phyloP scores from a whole-genome alignment of 805 yeast species.

The Brettanomyces sp. region DNA sequence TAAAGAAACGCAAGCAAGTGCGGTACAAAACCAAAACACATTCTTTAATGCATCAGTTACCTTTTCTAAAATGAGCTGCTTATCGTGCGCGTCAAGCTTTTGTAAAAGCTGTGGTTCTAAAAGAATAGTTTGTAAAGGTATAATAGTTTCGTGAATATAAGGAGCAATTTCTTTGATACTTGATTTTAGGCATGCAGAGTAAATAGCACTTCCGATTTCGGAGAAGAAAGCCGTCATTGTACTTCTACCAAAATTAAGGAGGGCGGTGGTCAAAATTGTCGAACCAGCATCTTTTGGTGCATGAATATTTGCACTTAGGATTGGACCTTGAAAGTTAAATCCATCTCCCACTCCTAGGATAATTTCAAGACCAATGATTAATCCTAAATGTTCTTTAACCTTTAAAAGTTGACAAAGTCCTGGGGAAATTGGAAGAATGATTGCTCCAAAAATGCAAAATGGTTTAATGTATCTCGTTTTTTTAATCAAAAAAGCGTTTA shows the following conservation, averaged over 20 bases:
- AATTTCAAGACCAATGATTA: conserved; percentile 36
- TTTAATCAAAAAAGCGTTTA: conserved; percentile 28
- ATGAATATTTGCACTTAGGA: conserved; percentile 33
- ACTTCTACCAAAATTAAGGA: conserved; percentile 34
- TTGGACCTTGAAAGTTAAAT: conserved; percentile 32
- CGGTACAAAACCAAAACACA: conserved; percentile 34
- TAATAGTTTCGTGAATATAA: neutral
- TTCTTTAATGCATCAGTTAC: conserved; percentile 30
- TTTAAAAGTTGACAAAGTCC: conserved; percentile 35
- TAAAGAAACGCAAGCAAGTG: conserved; percentile 25
- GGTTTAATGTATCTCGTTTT: conserved; percentile 34
- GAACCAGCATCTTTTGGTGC: conserved; percentile 46
- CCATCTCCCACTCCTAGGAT: conserved; percentile 41
- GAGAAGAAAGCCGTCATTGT: conserved; percentile 38
- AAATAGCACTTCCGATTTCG: conserved; percentile 33
- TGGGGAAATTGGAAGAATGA: conserved; percentile 24
- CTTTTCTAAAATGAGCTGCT: conserved; percentile 8
- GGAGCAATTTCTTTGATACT: conserved; percentile 6
- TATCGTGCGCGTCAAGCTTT: conserved; percentile 7
- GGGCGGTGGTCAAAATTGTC: conserved; percentile 37
- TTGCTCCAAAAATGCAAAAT: conserved; percentile 26
- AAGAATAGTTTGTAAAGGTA: conserved; percentile 1
- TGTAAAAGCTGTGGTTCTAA: conserved; percentile 2
- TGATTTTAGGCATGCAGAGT: conserved; percentile 21
- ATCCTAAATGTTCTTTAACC: conserved; percentile 26